A percentile compares a stretch with the other conserved stretches of the same genome.
phyloP scores from a whole-genome alignment of 2,329 filamentous ascomycete species.

The Cladosporium sp. region DNA sequence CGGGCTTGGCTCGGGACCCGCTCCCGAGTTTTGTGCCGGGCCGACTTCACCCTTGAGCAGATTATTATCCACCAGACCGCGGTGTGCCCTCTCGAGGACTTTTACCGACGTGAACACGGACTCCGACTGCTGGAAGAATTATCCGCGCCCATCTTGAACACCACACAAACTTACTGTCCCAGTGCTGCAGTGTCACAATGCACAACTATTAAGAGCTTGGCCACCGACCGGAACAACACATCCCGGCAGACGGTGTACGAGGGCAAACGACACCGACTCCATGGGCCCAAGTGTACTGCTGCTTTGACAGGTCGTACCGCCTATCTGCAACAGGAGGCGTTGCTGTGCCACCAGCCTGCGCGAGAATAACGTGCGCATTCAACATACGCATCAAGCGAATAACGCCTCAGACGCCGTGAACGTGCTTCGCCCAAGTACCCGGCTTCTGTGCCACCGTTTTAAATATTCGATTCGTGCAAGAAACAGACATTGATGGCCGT shows the following conservation, averaged over 20 bases:
- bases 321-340: background rate
- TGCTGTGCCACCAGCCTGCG: slow-evolving; percentile 14
- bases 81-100: background rate
- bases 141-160: background rate
- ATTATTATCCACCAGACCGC: background rate
- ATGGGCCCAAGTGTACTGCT: background rate
- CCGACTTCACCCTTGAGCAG: slow-evolving; percentile 4
- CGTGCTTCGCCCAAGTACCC: slow-evolving; percentile 12
- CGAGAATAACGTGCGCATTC: background rate
- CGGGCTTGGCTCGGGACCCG: background rate
- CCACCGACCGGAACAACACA: background rate
- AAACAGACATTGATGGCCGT: background rate
- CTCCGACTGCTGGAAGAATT: slow-evolving; percentile 8
- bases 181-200: background rate
- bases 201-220: background rate
- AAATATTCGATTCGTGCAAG: background rate
- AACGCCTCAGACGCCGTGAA: slow-evolving; percentile 8
- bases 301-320: background rate
- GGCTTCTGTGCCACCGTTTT: background rate
- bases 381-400: slow-evolving; percentile 6
- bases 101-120: background rate
- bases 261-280: background rate
- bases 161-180: background rate
- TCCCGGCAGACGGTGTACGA: background rate
- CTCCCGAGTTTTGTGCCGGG: background rate